Percentiles rank a stretch among this genome's conserved stretches.
phyloP scores from a whole-genome alignment of 768 basidiomycete species.

The Obba rivulosa region DNA sequence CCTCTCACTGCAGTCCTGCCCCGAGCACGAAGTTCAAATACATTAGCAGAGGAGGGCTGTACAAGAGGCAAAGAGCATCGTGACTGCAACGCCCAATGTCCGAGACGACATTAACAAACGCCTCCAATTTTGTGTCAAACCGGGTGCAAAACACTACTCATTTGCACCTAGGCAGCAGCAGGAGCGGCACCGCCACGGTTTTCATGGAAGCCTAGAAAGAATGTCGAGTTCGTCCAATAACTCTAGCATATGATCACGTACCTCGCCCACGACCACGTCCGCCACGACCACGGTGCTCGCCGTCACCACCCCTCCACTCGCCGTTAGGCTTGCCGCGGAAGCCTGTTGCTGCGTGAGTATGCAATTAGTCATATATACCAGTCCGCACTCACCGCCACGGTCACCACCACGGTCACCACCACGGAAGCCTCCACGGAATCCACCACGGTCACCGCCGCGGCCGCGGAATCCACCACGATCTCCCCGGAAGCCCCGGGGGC shows the following conservation, averaged over 20 bases:
- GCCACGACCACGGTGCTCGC: constrained; percentile 22
- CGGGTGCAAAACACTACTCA: too few relatives aligned
- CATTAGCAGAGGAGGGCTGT: constrained; percentile 1
- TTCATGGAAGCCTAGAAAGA: constrained; percentile 15
- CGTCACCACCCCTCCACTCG: constrained; percentile 25
- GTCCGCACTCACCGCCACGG: constrained; percentile 9
- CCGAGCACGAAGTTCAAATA: background rate
- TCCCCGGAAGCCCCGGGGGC: constrained; percentile 21
- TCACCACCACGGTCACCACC: constrained; percentile 9
- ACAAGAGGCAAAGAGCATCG: constrained; percentile 3
- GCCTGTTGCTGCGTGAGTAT: constrained; percentile 8
- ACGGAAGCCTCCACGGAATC: constrained; percentile 12
- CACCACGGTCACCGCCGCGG: constrained; percentile 14
- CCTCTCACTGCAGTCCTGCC: too few relatives aligned
- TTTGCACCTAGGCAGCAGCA: constrained; percentile 5
- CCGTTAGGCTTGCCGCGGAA: constrained; percentile 20
- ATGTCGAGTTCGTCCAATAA: background rate
- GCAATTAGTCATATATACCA: background rate
- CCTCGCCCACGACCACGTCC: constrained; percentile 28
- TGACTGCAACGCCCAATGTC: background rate
- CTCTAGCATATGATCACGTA: constrained; percentile 2
- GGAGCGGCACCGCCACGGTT: constrained; percentile 16
- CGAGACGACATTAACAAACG: background rate
- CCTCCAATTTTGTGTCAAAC: constrained; percentile 2
- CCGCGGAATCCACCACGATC: constrained; percentile 13